Evolutionary conservation across 2,329 filamentous ascomycete species (phyloP).

Genomic region (Alternaria burnsii): DNA sequence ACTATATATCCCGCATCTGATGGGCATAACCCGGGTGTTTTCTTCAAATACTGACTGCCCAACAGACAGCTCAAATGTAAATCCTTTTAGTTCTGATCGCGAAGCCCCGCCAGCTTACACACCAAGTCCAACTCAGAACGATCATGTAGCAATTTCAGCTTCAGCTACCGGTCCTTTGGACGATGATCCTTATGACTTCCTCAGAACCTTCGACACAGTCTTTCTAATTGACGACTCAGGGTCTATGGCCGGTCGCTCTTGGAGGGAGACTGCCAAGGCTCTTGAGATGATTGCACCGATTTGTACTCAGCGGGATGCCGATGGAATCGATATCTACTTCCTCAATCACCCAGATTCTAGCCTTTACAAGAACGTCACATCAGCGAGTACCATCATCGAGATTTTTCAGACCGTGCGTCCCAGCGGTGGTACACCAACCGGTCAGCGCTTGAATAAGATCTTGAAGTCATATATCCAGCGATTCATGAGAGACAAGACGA

Average conservation of each 20-base stretch:
- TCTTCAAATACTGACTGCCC: constrained; percentile 6
- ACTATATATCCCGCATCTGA: not conserved
- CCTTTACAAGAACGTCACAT: constrained; percentile 72
- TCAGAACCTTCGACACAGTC: constrained; percentile 82
- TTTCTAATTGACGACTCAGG: constrained; percentile 93
- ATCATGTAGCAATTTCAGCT: constrained; percentile 3
- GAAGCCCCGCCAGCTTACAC: constrained; percentile 57
- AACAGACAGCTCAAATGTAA: constrained; percentile 40
- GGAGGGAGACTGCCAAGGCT: constrained; percentile 76
- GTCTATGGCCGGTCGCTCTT: constrained; percentile 80
- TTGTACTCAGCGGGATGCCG: constrained; percentile 78
- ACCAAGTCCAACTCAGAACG: constrained; percentile 31
- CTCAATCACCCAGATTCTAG: constrained; percentile 72
- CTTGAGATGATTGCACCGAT: constrained; percentile 80
- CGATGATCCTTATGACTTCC: constrained; percentile 74
- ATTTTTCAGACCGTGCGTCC: constrained; percentile 78
- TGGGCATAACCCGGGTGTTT: not conserved
- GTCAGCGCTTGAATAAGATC: constrained; percentile 73
- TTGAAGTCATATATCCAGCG: constrained; percentile 73
- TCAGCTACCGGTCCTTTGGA: constrained; percentile 24
- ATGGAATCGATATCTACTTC: constrained; percentile 93
- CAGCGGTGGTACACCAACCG: constrained; percentile 75
- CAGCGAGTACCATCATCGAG: constrained; percentile 64
- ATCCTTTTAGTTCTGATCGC: constrained; percentile 35
- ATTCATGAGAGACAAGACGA: constrained; percentile 60